phyloP scores from a whole-genome alignment of 2,329 filamentous ascomycete genomes.

The Nigrospora sphaerica region DNA sequence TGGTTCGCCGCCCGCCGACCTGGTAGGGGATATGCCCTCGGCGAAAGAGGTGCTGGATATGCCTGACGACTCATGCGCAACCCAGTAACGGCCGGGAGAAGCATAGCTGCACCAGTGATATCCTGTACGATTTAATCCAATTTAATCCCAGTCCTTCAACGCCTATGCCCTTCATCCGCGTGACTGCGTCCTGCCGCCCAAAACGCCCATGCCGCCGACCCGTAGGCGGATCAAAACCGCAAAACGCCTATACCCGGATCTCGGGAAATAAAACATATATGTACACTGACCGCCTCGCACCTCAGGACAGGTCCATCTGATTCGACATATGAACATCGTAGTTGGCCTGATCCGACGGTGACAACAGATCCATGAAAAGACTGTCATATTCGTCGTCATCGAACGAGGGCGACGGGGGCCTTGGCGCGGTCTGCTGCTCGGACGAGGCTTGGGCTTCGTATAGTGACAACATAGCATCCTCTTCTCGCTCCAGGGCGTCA shows the following conservation, averaged over 20 bases:
- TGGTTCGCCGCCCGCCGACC: conserved; percentile 81
- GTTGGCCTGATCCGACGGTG: conserved; percentile 27
- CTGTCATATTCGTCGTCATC: conserved; percentile 57
- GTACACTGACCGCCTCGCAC: background rate
- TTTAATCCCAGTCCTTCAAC: too few relatives aligned
- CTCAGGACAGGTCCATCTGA: conserved; percentile 42
- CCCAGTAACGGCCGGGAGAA: conserved; percentile 38
- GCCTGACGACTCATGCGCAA: conserved; percentile 55
- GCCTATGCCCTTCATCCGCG: too few relatives aligned
- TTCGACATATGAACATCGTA: background rate
- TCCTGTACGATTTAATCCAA: too few relatives aligned
- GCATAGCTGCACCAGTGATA: background rate
- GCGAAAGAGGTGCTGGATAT: conserved; percentile 64
- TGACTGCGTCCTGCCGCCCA: too few relatives aligned
- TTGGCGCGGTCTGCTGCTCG: conserved; percentile 10
- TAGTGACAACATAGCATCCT: conserved; percentile 49
- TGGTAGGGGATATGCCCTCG: conserved; percentile 84
- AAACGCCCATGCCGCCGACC: too few relatives aligned
- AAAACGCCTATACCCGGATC: too few relatives aligned
- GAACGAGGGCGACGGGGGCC: conserved; percentile 29
- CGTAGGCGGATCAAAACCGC: too few relatives aligned
- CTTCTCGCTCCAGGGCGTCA: conserved; percentile 45
- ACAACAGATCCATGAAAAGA: conserved; percentile 58
- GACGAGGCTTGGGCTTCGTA: conserved; percentile 25
- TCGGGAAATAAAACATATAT: too few relatives aligned